Evolutionary conservation across 805 yeast species (phyloP).

Genomic region (Saturnispora besseyi): DNA sequence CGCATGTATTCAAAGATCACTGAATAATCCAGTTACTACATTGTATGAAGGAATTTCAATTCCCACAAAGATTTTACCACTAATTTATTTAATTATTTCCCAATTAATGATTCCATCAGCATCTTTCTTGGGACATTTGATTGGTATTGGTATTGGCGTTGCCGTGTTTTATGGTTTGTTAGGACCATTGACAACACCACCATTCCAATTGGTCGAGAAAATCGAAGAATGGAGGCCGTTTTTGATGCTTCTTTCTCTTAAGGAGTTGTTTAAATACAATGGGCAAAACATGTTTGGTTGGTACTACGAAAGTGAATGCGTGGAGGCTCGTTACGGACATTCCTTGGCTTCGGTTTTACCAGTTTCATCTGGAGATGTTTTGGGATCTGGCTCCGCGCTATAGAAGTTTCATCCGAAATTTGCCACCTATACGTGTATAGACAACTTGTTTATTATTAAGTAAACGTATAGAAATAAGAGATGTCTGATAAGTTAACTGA

Average conservation of each 20-base stretch:
- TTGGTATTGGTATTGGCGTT: slow-evolving; percentile 61
- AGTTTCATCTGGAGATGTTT: not conserved
- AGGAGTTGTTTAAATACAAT: slow-evolving; percentile 1
- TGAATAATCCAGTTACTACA: slow-evolving; percentile 12
- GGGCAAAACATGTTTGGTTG: slow-evolving; percentile 1
- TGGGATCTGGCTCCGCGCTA: not conserved
- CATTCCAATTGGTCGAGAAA: slow-evolving; percentile 51
- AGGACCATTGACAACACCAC: slow-evolving; percentile 51
- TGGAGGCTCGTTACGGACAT: not conserved
- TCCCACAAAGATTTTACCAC: slow-evolving; percentile 56
- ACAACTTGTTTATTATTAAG: not conserved
- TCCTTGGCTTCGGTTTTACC: not conserved
- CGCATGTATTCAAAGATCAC: slow-evolving; percentile 36
- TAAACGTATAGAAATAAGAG: not conserved
- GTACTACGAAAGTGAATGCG: slow-evolving; percentile 1
- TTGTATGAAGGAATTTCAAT: slow-evolving; percentile 31
- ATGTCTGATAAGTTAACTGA: slow-evolving; percentile 83
- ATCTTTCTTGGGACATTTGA: slow-evolving; percentile 65
- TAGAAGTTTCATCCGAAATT: not conserved
- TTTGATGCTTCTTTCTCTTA: slow-evolving; percentile 31
- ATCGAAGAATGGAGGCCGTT: slow-evolving; percentile 39
- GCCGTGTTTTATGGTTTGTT: slow-evolving; percentile 50
- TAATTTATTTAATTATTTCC: slow-evolving; percentile 39
- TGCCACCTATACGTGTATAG: not conserved
- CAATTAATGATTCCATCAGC: slow-evolving; percentile 53